Conservation (phyloP, 1,284 basidiomycete species). For the Acaromyces ingoldii region DNA sequence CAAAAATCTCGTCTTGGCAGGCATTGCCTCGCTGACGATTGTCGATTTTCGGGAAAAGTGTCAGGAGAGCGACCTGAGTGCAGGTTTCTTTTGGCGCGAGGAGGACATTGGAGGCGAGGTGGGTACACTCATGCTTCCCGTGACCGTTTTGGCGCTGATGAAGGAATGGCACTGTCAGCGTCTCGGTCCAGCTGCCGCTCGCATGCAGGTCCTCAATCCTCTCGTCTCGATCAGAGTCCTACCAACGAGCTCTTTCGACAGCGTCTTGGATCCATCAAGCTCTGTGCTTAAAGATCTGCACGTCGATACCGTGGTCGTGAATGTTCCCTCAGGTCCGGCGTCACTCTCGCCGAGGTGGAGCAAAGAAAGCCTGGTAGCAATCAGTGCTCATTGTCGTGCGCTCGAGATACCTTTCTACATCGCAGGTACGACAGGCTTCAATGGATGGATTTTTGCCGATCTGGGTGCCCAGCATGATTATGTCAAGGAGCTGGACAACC, state of each 20-base stretch:
- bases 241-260: conserved; percentile 42
- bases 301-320: conserved; percentile 41
- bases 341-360: conserved; percentile 33
- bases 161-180: conserved; percentile 57
- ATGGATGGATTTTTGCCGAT: conserved; percentile 92
- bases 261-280: conserved; percentile 3
- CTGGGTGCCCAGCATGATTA: conserved; percentile 73
- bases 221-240: conserved; percentile 74
- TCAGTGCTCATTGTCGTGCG: conserved; percentile 69
- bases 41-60: conserved; percentile 56
- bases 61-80: conserved; percentile 67
- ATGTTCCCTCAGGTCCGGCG: conserved; percentile 3
- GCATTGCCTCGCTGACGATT: conserved; percentile 59
- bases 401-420: conserved; percentile 63
- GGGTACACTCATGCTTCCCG: no score
- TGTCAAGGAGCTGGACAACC: conserved; percentile 63
- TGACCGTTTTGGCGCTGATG: no score
- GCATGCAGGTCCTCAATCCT: conserved; percentile 85
- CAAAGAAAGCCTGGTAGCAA: conserved; percentile 62
- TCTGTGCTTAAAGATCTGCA: conserved; percentile 54
- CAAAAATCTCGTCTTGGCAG: conserved; percentile 73
- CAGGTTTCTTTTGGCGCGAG: conserved; percentile 89
- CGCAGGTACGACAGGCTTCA: conserved; percentile 80
- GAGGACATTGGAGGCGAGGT: conserved; percentile 67
- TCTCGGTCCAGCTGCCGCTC: conserved; percentile 65